These are phyloP conservation scores for Yueomyces sp. DNA, from an alignment of 805 yeast species.

Conservation along the genomic window DNA sequence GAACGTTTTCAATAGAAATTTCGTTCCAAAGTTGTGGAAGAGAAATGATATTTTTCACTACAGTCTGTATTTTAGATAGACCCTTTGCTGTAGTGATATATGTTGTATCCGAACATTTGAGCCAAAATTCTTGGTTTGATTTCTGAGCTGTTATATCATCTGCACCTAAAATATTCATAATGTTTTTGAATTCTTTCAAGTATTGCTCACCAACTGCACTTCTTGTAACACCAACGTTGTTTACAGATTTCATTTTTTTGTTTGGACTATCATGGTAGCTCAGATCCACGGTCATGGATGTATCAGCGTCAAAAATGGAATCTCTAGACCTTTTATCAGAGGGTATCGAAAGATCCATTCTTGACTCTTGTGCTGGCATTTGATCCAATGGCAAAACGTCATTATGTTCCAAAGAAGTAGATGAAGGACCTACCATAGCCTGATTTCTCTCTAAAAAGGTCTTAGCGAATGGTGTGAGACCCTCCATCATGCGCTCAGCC, in stretches of 20 bases:
- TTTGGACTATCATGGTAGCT: not conserved
- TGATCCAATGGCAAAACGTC: not conserved
- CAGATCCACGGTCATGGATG: not conserved
- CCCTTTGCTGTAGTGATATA: conserved; percentile 7
- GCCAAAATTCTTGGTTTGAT: conserved; percentile 12
- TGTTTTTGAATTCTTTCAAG: conserved; percentile 8
- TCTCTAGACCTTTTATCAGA: not conserved
- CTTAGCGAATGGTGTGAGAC: conserved; percentile 15
- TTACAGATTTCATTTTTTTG: conserved; percentile 9
- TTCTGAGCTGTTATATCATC: conserved; percentile 1
- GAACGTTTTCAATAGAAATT: conserved; percentile 4
- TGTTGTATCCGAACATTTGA: conserved; percentile 2
- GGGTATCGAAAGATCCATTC: not conserved
- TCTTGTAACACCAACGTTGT: not conserved
- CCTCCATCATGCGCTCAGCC: conserved; percentile 4
- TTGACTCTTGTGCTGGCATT: not conserved
- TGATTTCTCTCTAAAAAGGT: conserved; percentile 2
- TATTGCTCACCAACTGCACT: conserved; percentile 5
- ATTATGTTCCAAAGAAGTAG: not conserved
- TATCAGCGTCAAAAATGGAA: not conserved
- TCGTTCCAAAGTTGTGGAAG: conserved; percentile 5
- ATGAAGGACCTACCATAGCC: not conserved
- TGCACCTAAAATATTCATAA: conserved; percentile 5
- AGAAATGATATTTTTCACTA: conserved; percentile 9
- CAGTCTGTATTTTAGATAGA: conserved; percentile 7